Percentiles rank a stretch among this genome's conserved stretches.
These are phyloP conservation scores for Solanum megistacrolobum DNA, from an alignment of 257 asterid species.

Conservation along the genomic window DNA sequence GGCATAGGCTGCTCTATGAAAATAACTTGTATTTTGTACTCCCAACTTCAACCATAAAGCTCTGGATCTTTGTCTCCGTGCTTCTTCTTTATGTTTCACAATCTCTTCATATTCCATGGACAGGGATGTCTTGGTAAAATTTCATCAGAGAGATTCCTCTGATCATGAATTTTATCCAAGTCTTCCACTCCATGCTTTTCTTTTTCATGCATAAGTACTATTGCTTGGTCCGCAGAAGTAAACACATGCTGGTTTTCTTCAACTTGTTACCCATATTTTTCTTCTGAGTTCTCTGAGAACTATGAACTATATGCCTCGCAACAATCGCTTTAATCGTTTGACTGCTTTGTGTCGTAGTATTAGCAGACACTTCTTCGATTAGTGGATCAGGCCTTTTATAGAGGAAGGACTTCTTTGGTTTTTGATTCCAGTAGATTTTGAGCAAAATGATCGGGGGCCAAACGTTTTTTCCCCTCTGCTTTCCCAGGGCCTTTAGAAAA, in stretches of 20 bases:
- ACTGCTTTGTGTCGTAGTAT: neutral
- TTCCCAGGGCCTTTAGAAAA: neutral
- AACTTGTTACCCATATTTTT: neutral
- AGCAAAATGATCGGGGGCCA: neutral
- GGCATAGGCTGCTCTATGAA: neutral
- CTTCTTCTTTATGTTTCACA: neutral
- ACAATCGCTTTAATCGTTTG: neutral
- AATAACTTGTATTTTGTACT: neutral
- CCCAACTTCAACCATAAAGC: neutral
- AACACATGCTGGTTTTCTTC: neutral
- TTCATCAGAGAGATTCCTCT: neutral
- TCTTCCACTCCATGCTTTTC: neutral
- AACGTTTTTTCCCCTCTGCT: neutral
- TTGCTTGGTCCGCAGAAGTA: neutral
- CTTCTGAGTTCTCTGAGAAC: neutral
- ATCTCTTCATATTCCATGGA: neutral
- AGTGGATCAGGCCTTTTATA: neutral
- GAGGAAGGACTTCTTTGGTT: neutral
- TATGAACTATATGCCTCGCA: neutral
- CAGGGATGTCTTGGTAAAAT: neutral
- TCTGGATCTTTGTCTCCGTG: neutral
- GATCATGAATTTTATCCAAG: neutral
- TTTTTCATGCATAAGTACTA: neutral
- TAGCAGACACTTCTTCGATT: neutral
- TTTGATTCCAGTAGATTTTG: neutral